Percentiles rank a stretch among this genome's conserved stretches.
Conservation (phyloP, 768 basidiomycete species). For the Dendrothele bispora region DNA sequence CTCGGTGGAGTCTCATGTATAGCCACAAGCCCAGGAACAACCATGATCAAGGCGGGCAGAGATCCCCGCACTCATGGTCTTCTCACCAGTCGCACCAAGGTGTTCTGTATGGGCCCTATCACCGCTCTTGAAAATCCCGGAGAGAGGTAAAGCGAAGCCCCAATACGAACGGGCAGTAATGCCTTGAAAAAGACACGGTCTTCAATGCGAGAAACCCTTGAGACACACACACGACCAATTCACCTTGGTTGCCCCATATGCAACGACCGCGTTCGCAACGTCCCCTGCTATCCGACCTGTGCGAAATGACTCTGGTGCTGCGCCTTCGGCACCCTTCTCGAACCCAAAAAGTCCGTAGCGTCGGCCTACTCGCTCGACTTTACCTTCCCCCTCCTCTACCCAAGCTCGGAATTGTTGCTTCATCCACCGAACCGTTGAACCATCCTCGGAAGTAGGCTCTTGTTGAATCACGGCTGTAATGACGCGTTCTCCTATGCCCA, state of each 20-base stretch:
- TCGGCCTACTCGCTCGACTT: conserved; percentile 68
- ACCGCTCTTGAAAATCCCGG: conserved; percentile 69
- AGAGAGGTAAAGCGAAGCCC: conserved; percentile 66
- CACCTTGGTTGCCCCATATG: conserved; percentile 82
- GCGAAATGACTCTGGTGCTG: conserved; percentile 17
- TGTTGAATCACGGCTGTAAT: conserved; percentile 32
- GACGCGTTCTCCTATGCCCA: conserved; percentile 70
- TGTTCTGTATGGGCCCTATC: conserved; percentile 60
- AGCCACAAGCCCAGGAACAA: too few species aligned
- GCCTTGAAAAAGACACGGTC: conserved; percentile 44
- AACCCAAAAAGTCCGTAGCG: conserved; percentile 84
- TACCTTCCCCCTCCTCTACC: conserved; percentile 76
- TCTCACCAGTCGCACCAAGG: conserved; percentile 31
- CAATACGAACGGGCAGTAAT: conserved; percentile 71
- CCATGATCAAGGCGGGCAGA: too few species aligned
- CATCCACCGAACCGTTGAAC: conserved; percentile 36
- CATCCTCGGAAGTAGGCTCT: conserved; percentile 14
- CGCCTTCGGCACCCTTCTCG: conserved; percentile 42
- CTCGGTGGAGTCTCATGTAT: too few species aligned
- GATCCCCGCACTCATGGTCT: too few species aligned
- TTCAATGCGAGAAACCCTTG: not conserved
- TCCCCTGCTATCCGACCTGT: conserved; percentile 62
- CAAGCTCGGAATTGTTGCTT: conserved; percentile 48
- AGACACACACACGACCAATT: too few species aligned
- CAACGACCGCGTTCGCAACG: conserved; percentile 79